These are phyloP conservation scores for Solanum paucissectum DNA, from an alignment of 257 asterid genomes.

Conservation along the genomic window DNA sequence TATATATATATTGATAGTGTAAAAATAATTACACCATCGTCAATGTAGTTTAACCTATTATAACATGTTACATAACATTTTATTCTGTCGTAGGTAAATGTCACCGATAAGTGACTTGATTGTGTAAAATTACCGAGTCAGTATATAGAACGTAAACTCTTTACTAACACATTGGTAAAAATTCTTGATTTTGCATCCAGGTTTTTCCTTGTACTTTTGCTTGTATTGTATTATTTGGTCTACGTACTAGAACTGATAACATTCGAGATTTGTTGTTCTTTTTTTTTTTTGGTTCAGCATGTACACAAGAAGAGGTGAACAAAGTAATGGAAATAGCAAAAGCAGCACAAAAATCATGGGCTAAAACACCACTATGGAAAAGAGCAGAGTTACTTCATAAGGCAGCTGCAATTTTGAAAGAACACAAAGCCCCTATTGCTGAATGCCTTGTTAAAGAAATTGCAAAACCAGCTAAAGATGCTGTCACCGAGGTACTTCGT, in stretches of 20 bases:
- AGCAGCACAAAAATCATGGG: conserved; percentile 79
- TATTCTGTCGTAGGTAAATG: neutral
- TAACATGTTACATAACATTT: neutral
- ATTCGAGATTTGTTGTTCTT: too few species aligned
- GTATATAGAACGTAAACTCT: neutral
- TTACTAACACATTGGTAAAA: neutral
- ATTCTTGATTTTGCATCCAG: neutral
- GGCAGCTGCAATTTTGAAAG: conserved; percentile 92
- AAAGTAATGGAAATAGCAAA: conserved; percentile 72
- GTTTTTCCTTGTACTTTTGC: neutral
- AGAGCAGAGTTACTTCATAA: conserved; percentile 97
- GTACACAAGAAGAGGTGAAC: conserved; percentile 93
- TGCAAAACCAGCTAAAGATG: conserved; percentile 93
- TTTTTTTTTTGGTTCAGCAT: conserved; percentile 29
- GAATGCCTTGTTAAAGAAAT: conserved; percentile 90
- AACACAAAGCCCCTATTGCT: conserved; percentile 82
- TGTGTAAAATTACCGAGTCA: neutral
- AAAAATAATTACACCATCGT: neutral
- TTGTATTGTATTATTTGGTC: neutral
- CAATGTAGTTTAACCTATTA: neutral
- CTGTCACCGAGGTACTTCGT: conserved; percentile 71
- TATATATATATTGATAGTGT: neutral
- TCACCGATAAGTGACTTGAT: neutral
- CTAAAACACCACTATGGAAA: conserved; percentile 88
- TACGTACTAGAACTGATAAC: neutral